A percentile compares a stretch with the other conserved stretches of the same genome.
Evolutionary conservation across 2,329 filamentous ascomycete species (phyloP).

Genomic region (Aspergillus neoniger): DNA sequence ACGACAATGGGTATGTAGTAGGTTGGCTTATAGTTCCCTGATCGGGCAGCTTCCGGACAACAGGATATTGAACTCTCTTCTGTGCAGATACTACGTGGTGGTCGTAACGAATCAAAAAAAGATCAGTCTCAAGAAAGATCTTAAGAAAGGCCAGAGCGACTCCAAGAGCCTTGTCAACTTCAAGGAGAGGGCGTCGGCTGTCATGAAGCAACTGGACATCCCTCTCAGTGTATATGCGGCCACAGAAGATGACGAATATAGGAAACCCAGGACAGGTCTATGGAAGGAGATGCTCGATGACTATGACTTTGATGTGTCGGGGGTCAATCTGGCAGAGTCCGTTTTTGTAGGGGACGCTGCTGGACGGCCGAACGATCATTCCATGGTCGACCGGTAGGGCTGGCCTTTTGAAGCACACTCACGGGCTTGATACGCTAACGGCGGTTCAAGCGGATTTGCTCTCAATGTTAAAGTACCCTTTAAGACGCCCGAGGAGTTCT

Average conservation of each 20-base stretch:
- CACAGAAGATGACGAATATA: constrained; percentile 75
- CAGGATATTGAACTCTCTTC: not conserved
- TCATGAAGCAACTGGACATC: constrained; percentile 68
- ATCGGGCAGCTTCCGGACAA: not conserved
- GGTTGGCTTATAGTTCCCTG: not conserved
- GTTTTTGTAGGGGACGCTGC: constrained; percentile 90
- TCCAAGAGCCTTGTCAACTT: constrained; percentile 74
- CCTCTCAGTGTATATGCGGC: constrained; percentile 84
- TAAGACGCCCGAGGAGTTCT: constrained; percentile 89
- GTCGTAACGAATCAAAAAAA: constrained; percentile 90
- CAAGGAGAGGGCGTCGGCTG: constrained; percentile 73
- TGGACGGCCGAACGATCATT: constrained; percentile 59
- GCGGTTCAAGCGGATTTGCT: constrained; percentile 70
- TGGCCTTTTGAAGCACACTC: not conserved
- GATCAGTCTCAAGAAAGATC: constrained; percentile 70
- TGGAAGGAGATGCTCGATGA: constrained; percentile 71
- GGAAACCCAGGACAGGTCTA: constrained; percentile 88
- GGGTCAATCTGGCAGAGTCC: constrained; percentile 69
- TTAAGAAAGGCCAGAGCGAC: constrained; percentile 68
- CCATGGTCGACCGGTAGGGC: constrained; percentile 59
- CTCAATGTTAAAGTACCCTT: constrained; percentile 80
- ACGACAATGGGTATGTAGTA: constrained; percentile 65
- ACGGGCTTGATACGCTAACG: not conserved
- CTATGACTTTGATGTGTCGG: constrained; percentile 57
- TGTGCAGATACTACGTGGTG: constrained; percentile 67